A percentile compares a stretch with the other conserved stretches of the same genome.
phyloP scores from a whole-genome alignment of 192 early-diverging fungal species.

The Paraglomus occultum region DNA sequence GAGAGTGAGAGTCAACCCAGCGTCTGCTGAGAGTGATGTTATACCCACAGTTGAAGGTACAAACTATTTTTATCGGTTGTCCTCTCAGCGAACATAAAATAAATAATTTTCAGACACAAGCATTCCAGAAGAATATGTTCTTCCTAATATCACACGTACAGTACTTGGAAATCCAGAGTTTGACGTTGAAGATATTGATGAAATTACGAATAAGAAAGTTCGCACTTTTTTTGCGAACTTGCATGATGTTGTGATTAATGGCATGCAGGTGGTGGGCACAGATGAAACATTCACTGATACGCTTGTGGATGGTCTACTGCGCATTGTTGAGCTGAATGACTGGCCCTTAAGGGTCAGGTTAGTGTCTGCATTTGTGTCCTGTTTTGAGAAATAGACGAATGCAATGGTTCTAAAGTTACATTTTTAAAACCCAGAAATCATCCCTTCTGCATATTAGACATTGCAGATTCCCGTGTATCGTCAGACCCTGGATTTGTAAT shows the following conservation, averaged over 20 bases:
- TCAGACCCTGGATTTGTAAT: constrained; percentile 15
- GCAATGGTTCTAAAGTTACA: background rate
- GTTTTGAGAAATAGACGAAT: background rate
- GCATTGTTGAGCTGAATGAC: background rate
- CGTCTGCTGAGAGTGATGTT: constrained; percentile 12
- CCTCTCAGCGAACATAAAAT: background rate
- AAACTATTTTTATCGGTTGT: background rate
- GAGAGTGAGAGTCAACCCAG: background rate
- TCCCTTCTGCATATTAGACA: background rate
- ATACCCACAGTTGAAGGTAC: constrained; percentile 12
- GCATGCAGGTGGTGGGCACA: background rate
- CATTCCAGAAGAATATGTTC: background rate
- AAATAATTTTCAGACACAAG: background rate
- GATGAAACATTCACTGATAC: background rate
- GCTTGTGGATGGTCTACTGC: background rate
- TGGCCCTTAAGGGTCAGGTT: background rate
- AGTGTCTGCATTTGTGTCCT: background rate
- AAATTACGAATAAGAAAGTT: constrained; percentile 16
- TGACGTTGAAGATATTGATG: background rate
- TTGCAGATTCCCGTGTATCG: background rate
- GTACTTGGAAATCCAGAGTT: background rate
- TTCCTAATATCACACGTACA: background rate
- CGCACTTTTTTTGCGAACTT: constrained; percentile 8
- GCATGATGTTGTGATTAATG: constrained; percentile 10
- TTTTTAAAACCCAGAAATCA: background rate